phyloP scores from a whole-genome alignment of 306 rosid genomes.

The Pachyrhizus erosus region DNA sequence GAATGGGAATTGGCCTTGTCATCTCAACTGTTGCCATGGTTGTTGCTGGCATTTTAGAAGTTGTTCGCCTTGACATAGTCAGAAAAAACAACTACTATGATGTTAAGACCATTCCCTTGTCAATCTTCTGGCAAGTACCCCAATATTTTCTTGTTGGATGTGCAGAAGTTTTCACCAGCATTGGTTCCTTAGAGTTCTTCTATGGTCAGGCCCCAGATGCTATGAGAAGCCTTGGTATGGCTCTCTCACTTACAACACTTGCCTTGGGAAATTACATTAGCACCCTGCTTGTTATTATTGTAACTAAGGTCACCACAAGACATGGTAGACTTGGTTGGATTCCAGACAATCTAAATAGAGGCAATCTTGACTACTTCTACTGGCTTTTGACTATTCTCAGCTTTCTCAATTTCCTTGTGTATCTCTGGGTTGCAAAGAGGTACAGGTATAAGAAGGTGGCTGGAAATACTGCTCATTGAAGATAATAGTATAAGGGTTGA shows the following conservation, averaged over 20 bases:
- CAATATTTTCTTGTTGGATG: constrained; percentile 87
- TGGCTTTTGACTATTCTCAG: constrained; percentile 77
- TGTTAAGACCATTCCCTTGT: constrained; percentile 61
- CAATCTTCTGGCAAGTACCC: constrained; percentile 91
- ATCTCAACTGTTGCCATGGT: constrained; percentile 73
- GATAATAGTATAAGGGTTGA: background rate
- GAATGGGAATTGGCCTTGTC: constrained; percentile 83
- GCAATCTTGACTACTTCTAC: constrained; percentile 85
- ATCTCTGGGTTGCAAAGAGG: constrained; percentile 66
- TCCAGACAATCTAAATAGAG: constrained; percentile 77
- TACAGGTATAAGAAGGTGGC: constrained; percentile 65
- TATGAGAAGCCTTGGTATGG: constrained; percentile 82
- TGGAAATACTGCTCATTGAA: constrained; percentile 30
- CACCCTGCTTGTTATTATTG: constrained; percentile 72
- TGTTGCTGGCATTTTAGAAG: constrained; percentile 74
- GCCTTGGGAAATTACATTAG: constrained; percentile 81
- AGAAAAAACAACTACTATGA: constrained; percentile 65
- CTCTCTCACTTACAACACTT: constrained; percentile 74
- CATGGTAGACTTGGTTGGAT: constrained; percentile 83
- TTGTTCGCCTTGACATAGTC: constrained; percentile 58
- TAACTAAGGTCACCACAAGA: constrained; percentile 61
- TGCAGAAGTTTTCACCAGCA: constrained; percentile 74
- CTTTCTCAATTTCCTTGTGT: constrained; percentile 62
- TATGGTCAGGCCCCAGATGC: constrained; percentile 89
- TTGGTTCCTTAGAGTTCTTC: constrained; percentile 73